Percentiles rank a stretch among this genome's conserved stretches.
Conservation (phyloP, 2,329 filamentous ascomycete species). For the Hypomyces perniciosus region DNA sequence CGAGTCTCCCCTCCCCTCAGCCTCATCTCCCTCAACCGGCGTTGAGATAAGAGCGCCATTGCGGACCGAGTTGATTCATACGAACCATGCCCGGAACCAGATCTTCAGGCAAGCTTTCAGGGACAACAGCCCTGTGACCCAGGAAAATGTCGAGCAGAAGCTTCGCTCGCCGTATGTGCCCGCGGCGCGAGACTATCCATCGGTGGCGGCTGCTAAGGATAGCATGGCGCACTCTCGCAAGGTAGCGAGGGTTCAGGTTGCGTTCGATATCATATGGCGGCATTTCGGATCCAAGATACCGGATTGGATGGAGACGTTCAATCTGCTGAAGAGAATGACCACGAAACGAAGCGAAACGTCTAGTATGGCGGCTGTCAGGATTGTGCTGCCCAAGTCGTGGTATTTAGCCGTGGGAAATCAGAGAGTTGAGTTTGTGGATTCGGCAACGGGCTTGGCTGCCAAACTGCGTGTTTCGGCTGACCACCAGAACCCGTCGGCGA, state of each 20-base stretch:
- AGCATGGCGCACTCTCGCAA: constrained; percentile 17
- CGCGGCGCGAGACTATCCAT: constrained; percentile 24
- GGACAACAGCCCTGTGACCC: constrained; percentile 15
- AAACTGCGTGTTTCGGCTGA: constrained; percentile 30
- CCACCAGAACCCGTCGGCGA: constrained; percentile 24
- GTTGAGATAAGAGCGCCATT: constrained; percentile 1
- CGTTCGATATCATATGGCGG: constrained; percentile 29
- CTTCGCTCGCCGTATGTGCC: constrained; percentile 24
- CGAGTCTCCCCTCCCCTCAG: not conserved
- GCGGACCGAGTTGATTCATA: not conserved
- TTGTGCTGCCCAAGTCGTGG: constrained; percentile 30
- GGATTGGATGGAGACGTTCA: constrained; percentile 36
- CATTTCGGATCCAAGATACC: constrained; percentile 23
- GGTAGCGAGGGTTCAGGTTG: constrained; percentile 31
- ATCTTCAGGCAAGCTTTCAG: constrained; percentile 26
- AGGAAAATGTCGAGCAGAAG: constrained; percentile 17
- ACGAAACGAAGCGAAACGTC: constrained; percentile 24
- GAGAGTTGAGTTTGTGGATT: constrained; percentile 30
- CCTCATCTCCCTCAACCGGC: constrained; percentile 5
- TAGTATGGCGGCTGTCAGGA: constrained; percentile 31
- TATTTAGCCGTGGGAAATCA: constrained; percentile 29
- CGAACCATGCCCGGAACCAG: constrained; percentile 21
- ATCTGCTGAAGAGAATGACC: constrained; percentile 33
- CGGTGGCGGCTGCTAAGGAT: constrained; percentile 16
- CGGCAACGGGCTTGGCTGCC: constrained; percentile 27